A percentile compares a stretch with the other conserved stretches of the same genome.
Evolutionary conservation across 768 basidiomycete species (phyloP).

Genomic region (Auricularia sp.): DNA sequence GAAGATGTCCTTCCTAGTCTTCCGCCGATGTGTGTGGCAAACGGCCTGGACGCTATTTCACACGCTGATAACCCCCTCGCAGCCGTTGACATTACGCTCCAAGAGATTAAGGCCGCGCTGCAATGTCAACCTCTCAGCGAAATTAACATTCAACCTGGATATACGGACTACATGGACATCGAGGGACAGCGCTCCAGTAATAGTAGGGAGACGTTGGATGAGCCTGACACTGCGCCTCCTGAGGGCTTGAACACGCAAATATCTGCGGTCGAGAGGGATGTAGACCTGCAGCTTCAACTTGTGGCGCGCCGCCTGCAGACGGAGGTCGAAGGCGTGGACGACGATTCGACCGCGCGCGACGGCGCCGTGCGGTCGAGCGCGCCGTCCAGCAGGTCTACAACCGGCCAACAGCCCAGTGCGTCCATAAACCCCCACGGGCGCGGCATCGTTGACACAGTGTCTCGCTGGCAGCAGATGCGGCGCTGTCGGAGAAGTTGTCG

Average conservation of each 20-base stretch:
- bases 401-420: neutral
- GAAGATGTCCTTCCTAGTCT: constrained; percentile 9
- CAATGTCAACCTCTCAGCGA: constrained; percentile 8
- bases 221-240: neutral
- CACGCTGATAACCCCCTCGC: neutral
- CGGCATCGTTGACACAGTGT: neutral
- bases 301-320: constrained; percentile 7
- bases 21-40: constrained; percentile 9
- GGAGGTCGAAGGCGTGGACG: constrained; percentile 5
- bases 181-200: neutral
- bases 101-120: constrained; percentile 11
- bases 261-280: constrained; percentile 3
- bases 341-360: neutral
- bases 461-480: neutral
- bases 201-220: constrained; percentile 1
- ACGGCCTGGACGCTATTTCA: neutral
- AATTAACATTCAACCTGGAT: constrained; percentile 6
- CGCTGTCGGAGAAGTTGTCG: neutral
- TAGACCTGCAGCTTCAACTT: constrained; percentile 5
- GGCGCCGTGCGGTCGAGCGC: neutral
- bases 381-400: neutral
- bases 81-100: constrained; percentile 12
- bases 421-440: neutral
- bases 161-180: constrained; percentile 13
- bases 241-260: neutral